Base-by-base conservation (phyloP, 768 basidiomycete species). In the Suillus subalutaceus region DNA sequence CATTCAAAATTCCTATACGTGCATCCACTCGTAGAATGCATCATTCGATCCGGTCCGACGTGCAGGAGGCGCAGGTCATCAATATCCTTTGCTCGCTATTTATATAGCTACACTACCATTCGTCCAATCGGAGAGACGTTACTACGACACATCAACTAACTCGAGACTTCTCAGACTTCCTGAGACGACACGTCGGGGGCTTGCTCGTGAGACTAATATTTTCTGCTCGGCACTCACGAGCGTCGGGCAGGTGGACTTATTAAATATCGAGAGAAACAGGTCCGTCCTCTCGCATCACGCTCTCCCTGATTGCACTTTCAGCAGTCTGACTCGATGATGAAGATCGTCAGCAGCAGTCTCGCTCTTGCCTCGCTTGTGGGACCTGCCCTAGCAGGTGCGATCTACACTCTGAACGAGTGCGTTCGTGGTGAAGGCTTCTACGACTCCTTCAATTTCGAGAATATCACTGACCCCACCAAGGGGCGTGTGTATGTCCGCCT, bases 401-500 rank as follows among this genome's bases (percentile, higher is more conserved):
- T 58, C 12, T 81, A 80, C 65, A 65, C 26, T 16, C 65, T 78
- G 38, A 67, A 65, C 12, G 83, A 87, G 67, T 85, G 80, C 64
- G 78, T 81, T 70, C 72, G 77, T 16, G 88, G 89, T 41, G 62
- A 72, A 48, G 77, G 72, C 23, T 90, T 91, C 69, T 80, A 85
- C 65, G 74, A 77, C 43, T 72, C 79, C 6, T 90, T 90, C 70
- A 67, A 72, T 5, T 82, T 81, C 69, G 71, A 86, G 70, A 78
- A 79, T 23, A 83, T 85, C 48, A 18, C 83, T 1, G 90, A 90
- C 70, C 89, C 89, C 5, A 90, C 89, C 8, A 80, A 88, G 67
- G 89, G 89, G 37, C 81, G 88, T 62, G 90, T 91, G 89, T 89
- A 74, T 70, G 85, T 71, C 20, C 55, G 53, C 37, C 53, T n/a